These are phyloP conservation scores for Amanita pallidorosea DNA, from an alignment of 768 basidiomycete genomes.

Conservation along the genomic window DNA sequence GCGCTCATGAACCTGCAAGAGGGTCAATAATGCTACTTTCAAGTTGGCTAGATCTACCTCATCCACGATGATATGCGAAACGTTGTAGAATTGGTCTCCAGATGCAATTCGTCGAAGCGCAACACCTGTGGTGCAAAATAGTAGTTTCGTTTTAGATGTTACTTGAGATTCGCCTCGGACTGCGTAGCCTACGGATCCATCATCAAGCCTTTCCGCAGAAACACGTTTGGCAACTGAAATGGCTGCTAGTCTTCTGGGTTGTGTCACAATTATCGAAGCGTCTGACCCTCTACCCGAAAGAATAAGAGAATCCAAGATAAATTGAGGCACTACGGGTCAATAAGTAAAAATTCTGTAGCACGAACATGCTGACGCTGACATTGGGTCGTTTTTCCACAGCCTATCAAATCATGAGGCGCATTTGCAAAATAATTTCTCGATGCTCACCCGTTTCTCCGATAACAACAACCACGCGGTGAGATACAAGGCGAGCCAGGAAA, in stretches of 20 bases:
- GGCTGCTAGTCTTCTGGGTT: slow-evolving; percentile 83
- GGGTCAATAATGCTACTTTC: background rate
- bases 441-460: slow-evolving; percentile 79
- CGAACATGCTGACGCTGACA: slow-evolving; percentile 25
- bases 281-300: slow-evolving; percentile 43
- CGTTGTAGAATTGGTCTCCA: slow-evolving; percentile 56
- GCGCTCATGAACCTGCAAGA: slow-evolving; percentile 73
- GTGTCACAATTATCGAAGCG: slow-evolving; percentile 76
- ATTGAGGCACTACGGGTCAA: slow-evolving; percentile 61
- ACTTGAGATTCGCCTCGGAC: slow-evolving; percentile 81
- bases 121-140: slow-evolving; percentile 96
- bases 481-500: slow-evolving; percentile 49
- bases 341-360: background rate
- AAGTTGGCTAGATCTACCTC: slow-evolving; percentile 41
- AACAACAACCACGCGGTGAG: slow-evolving; percentile 64
- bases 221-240: slow-evolving; percentile 84
- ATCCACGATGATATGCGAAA: slow-evolving; percentile 84
- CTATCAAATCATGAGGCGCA: slow-evolving; percentile 18
- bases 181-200: slow-evolving; percentile 77
- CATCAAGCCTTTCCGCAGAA: slow-evolving; percentile 66
- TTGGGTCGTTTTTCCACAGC: slow-evolving; percentile 90
- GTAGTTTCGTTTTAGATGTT: slow-evolving; percentile 52
- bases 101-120: slow-evolving; percentile 67
- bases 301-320: slow-evolving; percentile 80
- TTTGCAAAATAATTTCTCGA: background rate